A percentile compares a stretch with the other conserved stretches of the same genome.
Evolutionary conservation across 805 yeast species (phyloP).

Genomic region (Candida cerambycidarum): DNA sequence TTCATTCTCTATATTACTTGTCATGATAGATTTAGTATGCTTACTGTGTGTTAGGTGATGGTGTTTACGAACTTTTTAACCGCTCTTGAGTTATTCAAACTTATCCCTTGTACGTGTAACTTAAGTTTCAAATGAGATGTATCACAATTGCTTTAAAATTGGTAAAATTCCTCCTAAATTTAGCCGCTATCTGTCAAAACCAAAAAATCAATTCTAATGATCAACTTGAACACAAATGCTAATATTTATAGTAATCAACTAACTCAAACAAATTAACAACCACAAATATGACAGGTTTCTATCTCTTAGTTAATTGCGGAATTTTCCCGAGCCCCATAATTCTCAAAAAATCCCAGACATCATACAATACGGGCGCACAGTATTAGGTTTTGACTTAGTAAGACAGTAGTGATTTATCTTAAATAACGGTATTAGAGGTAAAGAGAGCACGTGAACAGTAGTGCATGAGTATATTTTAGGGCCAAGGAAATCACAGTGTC

Average conservation of each 20-base stretch:
- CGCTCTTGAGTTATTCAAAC: too few species aligned
- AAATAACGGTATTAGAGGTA: background rate
- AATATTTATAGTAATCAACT: background rate
- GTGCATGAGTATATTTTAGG: background rate
- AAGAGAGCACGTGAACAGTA: background rate
- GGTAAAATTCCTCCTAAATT: too few species aligned
- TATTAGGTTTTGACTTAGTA: background rate
- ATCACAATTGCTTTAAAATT: background rate
- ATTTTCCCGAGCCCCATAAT: background rate
- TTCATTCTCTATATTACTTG: background rate
- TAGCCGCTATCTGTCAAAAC: too few species aligned
- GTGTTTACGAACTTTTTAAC: too few species aligned
- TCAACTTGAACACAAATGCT: too few species aligned
- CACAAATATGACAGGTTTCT: background rate
- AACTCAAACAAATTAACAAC: background rate
- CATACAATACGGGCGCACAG: constrained; percentile 1
- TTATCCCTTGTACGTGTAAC: too few species aligned
- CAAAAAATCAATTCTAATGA: too few species aligned
- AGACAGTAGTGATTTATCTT: background rate
- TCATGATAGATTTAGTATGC: background rate
- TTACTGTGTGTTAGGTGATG: too few species aligned
- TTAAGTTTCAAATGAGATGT: background rate
- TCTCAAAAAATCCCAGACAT: background rate
- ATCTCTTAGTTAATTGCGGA: background rate
- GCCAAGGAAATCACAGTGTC: too few species aligned